Conservation (phyloP, 768 basidiomycete species). For the Agaricus subrufescens region DNA sequence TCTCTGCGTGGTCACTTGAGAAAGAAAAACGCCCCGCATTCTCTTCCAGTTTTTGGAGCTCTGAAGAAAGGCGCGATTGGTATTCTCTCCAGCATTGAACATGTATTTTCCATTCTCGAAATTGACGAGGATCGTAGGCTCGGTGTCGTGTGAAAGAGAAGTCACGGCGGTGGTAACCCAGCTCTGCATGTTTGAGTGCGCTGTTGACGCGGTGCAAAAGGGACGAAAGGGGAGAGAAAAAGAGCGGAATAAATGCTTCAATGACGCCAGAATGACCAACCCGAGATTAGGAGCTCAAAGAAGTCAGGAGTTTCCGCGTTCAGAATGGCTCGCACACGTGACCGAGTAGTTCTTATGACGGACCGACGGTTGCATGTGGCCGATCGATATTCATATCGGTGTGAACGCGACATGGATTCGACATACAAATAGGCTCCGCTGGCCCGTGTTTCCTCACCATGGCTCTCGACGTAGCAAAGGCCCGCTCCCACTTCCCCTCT, state of each 20-base stretch:
- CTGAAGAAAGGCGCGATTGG: slow-evolving; percentile 70
- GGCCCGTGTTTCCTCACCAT: not conserved
- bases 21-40: slow-evolving; percentile 69
- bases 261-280: slow-evolving; percentile 6
- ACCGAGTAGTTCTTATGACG: not conserved
- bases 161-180: slow-evolving; percentile 65
- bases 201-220: not conserved
- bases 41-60: slow-evolving; percentile 61
- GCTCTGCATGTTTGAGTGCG: slow-evolving; percentile 27
- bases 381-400: not conserved
- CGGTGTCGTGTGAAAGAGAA: slow-evolving; percentile 67
- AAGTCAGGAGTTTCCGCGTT: too few species aligned
- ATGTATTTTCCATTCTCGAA: slow-evolving; percentile 82
- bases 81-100: slow-evolving; percentile 85
- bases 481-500: slow-evolving; percentile 60
- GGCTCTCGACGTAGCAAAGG: slow-evolving; percentile 44
- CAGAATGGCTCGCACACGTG: not conserved
- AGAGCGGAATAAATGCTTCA: not conserved
- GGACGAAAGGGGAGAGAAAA: not conserved
- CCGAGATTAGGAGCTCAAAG: not conserved
- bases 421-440: not conserved
- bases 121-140: slow-evolving; percentile 68
- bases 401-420: not conserved
- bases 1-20: slow-evolving; percentile 56
- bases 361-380: not conserved